These are phyloP conservation scores for Polytrichum formosum DNA, from an alignment of 225 moss, liverwort and hornwort genomes.

Conservation along the genomic window DNA sequence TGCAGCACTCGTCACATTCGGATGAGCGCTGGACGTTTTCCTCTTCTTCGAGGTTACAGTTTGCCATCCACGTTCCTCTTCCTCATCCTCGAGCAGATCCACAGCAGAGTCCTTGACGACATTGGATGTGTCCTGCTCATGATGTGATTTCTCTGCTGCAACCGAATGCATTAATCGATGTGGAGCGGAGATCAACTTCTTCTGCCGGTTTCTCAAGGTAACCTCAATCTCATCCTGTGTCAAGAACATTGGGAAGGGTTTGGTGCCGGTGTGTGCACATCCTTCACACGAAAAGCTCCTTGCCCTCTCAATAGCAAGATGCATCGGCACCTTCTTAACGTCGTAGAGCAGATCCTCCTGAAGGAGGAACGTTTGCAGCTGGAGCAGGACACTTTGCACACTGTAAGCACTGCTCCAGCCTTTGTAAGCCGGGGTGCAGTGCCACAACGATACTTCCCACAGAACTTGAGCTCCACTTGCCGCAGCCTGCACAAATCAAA, in stretches of 20 bases:
- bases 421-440: constrained; percentile 31
- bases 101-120: neutral
- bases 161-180: neutral
- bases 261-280: constrained; percentile 14
- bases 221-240: constrained; percentile 21
- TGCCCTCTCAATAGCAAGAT: constrained; percentile 11
- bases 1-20: neutral
- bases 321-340: constrained; percentile 18
- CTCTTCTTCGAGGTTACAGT: constrained; percentile 1
- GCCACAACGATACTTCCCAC: constrained; percentile 23
- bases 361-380: constrained; percentile 27
- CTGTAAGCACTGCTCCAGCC: constrained; percentile 35
- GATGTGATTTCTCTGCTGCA: neutral
- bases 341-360: constrained; percentile 29
- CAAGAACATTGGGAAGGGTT: constrained; percentile 8
- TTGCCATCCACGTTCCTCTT: neutral
- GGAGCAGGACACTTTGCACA: constrained; percentile 22
- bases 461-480: neutral
- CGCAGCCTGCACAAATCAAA: too few relatives aligned
- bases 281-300: constrained; percentile 11
- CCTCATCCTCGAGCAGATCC: neutral
- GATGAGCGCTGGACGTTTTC: neutral
- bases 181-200: constrained; percentile 25
- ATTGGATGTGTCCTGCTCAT: neutral
- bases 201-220: constrained; percentile 16